Base-by-base conservation (phyloP, 805 yeast genomes). In the Teunomyces funiuensis region DNA sequence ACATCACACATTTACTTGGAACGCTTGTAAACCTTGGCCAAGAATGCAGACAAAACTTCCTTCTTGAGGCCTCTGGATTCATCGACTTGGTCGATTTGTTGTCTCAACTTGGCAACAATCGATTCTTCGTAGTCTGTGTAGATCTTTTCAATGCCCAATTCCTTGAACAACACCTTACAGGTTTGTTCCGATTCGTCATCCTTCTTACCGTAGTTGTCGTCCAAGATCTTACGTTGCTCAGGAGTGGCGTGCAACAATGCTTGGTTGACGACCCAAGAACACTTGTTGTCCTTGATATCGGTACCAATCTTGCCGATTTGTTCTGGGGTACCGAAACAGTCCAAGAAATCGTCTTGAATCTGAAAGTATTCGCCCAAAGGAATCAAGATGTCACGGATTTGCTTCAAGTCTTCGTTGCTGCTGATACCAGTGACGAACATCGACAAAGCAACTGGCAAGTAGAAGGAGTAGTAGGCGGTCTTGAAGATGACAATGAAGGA, bases 361-460 rank as follows among this genome's bases (percentile, higher is more conserved):
- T 93, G 99, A 83, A 93, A 93, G 66, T 93, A 93, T 66, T 93
- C 97, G 45, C 99, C 99, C 53, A 93, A 78, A 42, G 97, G 97
- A 50, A 93, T 82, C 65, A 93, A 76, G 30, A 93, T 82, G 53
- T 87, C 93, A 47, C 74, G 76, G 14, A 88, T 97, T 73, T 91
- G 98, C 61, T 86, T 77, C 62, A 93, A 77, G 65, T 91, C 97
- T 54, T 70, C 64, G 42, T 76, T 84, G 55, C 77, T 74, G 45
- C 73, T 74, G 53, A 85, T 63, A 41, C 97, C 98, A 44, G 95
- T 85, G 77, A 88, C 84, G 67, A 72, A 85, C 97, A 93, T 89
- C 29, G 98, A 96, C 46, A 93, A 76, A 3, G 96, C 98, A 39
- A 93, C 99, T 20, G 99, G 99, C 59, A 93, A 76, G 69, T 93